Percentiles rank a stretch among this genome's conserved stretches.
These are phyloP conservation scores for Saccharomyces pastorianus DNA, from an alignment of 1,139 yeast species.

Conservation along the genomic window DNA sequence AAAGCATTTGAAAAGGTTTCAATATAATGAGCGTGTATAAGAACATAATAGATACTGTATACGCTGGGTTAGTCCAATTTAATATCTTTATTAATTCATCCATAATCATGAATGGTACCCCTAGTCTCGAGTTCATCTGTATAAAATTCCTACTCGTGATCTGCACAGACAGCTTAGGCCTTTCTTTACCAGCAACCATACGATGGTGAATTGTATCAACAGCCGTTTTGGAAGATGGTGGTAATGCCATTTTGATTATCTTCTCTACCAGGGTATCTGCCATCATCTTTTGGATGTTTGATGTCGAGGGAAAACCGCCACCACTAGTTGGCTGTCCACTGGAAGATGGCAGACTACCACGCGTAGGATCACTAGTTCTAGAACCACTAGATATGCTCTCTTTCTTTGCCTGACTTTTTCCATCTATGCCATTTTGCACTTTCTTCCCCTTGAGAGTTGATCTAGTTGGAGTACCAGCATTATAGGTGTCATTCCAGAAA, in stretches of 20 bases:
- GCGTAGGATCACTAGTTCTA: not conserved
- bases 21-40: constrained; percentile 52
- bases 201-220: constrained; percentile 39
- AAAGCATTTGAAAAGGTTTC: constrained; percentile 50
- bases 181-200: constrained; percentile 47
- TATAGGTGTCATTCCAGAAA: constrained; percentile 6
- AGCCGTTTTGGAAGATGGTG: constrained; percentile 44
- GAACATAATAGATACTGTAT: constrained; percentile 52
- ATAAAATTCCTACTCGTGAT: constrained; percentile 64
- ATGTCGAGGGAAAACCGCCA: constrained; percentile 8
- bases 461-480: constrained; percentile 1
- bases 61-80: constrained; percentile 58
- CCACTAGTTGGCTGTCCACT: constrained; percentile 1
- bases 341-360: not conserved
- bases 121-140: constrained; percentile 54
- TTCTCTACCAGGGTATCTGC: constrained; percentile 68
- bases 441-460: constrained; percentile 1
- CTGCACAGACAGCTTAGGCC: constrained; percentile 67
- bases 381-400: constrained; percentile 1
- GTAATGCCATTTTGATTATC: constrained; percentile 60
- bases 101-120: constrained; percentile 49
- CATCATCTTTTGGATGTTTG: constrained; percentile 33
- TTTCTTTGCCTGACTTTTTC: constrained; percentile 2
- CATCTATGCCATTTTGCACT: not conserved
- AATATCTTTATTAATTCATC: constrained; percentile 49